These are phyloP conservation scores for Schoenoplectus tabernaemontani DNA, from an alignment of 202 grass and related monocot genomes.

Conservation along the genomic window DNA sequence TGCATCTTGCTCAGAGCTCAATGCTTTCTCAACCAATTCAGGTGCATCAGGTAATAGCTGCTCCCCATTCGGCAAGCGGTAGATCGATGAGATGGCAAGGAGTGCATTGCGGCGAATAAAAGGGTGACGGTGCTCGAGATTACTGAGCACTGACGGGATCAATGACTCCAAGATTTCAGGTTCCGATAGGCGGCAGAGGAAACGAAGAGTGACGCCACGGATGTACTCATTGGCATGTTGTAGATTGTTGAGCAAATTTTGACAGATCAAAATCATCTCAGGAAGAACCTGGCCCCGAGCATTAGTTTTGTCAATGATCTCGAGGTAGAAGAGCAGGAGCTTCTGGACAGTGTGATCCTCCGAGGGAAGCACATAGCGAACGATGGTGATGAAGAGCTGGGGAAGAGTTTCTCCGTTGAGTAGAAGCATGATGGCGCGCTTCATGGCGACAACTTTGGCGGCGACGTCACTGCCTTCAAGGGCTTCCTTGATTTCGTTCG, in stretches of 20 bases:
- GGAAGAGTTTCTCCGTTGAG: conserved; percentile 57
- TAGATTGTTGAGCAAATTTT: conserved; percentile 74
- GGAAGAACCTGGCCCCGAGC: conserved; percentile 35
- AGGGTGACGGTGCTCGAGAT: conserved; percentile 64
- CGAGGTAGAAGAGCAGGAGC: conserved; percentile 63
- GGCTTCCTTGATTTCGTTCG: conserved; percentile 61
- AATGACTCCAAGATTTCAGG: conserved; percentile 60
- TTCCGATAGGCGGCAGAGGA: conserved; percentile 52
- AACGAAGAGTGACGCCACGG: conserved; percentile 49
- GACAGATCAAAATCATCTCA: conserved; percentile 93
- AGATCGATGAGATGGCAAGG: conserved; percentile 41
- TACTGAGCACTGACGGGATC: conserved; percentile 52
- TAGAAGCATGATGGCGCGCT: conserved; percentile 59
- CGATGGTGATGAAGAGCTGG: conserved; percentile 65
- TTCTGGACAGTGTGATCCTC: conserved; percentile 74
- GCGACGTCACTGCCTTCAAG: conserved; percentile 42
- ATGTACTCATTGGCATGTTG: conserved; percentile 83
- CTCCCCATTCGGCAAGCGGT: conserved; percentile 46
- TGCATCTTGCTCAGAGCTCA: conserved; percentile 50
- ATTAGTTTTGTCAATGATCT: conserved; percentile 61
- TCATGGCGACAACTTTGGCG: conserved; percentile 55
- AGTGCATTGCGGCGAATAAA: conserved; percentile 66
- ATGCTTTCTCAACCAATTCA: conserved; percentile 48
- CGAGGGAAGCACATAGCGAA: conserved; percentile 61
- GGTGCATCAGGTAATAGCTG: conserved; percentile 71